Conservation (phyloP, 768 basidiomycete species). For the Mycena kentingensis region DNA sequence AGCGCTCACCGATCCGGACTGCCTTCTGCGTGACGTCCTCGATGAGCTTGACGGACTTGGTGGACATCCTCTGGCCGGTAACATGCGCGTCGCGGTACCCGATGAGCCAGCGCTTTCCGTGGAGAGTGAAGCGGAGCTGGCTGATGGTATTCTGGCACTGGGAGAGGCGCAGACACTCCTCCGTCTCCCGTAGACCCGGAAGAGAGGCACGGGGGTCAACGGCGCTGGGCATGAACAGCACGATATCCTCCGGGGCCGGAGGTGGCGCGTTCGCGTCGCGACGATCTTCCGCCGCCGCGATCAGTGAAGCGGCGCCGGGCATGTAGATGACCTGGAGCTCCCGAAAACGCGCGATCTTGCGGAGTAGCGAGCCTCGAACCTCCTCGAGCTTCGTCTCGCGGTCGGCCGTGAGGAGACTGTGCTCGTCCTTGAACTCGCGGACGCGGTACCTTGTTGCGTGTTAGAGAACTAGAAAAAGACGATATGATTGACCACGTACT, state of each 20-base stretch:
- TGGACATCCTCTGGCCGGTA: background rate
- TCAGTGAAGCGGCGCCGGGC: background rate
- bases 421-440: background rate
- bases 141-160: background rate
- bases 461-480: background rate
- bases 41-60: background rate
- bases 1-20: background rate
- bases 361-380: background rate
- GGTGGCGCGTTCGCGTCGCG: background rate
- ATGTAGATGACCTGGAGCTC: background rate
- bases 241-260: background rate
- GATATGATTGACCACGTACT: background rate
- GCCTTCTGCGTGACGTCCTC: background rate
- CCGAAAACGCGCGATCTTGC: background rate
- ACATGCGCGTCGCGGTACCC: slow-evolving; percentile 1
- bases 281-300: background rate
- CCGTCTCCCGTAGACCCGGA: background rate
- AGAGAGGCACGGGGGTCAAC: background rate
- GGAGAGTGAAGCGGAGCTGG: background rate
- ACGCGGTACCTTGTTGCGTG: background rate
- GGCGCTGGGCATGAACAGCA: background rate
- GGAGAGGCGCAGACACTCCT: background rate
- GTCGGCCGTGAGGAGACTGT: background rate
- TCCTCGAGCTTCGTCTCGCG: slow-evolving; percentile 1
- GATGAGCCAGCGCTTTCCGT: slow-evolving; percentile 3